Conservation (phyloP, 2,329 filamentous ascomycete genomes). For the Biscogniauxia mediterranea region DNA sequence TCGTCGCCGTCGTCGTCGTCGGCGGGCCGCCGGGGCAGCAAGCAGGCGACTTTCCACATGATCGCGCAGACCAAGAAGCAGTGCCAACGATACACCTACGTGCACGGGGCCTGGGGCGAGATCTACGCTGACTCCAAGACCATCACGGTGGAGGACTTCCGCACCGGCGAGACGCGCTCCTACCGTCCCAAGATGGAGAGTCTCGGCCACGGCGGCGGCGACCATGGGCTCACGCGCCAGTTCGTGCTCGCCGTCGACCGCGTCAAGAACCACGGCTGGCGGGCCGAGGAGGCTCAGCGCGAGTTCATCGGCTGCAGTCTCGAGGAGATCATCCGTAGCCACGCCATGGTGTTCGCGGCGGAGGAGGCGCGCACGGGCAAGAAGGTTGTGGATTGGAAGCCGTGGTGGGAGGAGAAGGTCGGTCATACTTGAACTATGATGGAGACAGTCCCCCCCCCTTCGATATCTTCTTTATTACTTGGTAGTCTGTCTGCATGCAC, state of each 20-base stretch:
- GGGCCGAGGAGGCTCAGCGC: slow-evolving; percentile 68
- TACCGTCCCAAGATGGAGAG: slow-evolving; percentile 60
- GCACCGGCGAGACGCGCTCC: slow-evolving; percentile 51
- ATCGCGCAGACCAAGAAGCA: slow-evolving; percentile 84
- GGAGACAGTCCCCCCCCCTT: neutral
- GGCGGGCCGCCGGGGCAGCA: slow-evolving; percentile 57
- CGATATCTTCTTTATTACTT: neutral
- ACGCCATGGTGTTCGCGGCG: slow-evolving; percentile 90
- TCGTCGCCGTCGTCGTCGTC: neutral
- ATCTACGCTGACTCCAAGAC: slow-evolving; percentile 77
- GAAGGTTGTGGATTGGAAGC: slow-evolving; percentile 70
- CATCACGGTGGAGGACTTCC: slow-evolving; percentile 76
- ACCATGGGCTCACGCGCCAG: slow-evolving; percentile 74
- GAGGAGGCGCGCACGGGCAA: slow-evolving; percentile 75
- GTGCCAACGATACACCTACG: slow-evolving; percentile 78
- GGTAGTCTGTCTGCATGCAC: neutral
- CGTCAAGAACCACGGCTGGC: slow-evolving; percentile 69
- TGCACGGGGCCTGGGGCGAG: slow-evolving; percentile 86
- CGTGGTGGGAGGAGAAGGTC: slow-evolving; percentile 70
- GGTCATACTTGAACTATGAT: slow-evolving; percentile 17
- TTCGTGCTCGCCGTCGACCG: slow-evolving; percentile 80
- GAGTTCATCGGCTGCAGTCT: slow-evolving; percentile 77
- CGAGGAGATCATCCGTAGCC: slow-evolving; percentile 84
- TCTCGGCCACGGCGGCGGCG: slow-evolving; percentile 71
- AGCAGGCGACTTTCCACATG: slow-evolving; percentile 92